Evolutionary conservation across 2,329 filamentous ascomycete species (phyloP).

Genomic region (Talaromyces sp.): DNA sequence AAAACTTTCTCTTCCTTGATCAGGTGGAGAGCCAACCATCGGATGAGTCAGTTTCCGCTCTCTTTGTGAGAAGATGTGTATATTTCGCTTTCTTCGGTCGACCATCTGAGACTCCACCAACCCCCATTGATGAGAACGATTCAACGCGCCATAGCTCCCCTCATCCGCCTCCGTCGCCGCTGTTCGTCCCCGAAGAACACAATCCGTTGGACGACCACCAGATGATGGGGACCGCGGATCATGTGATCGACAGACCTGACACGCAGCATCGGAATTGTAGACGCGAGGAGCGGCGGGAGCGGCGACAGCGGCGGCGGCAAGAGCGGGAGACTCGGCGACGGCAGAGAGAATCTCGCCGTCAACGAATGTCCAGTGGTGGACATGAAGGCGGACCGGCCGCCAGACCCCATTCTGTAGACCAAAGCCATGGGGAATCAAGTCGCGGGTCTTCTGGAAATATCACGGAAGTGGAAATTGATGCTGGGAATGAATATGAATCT

Average conservation of each 20-base stretch:
- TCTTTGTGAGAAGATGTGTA: constrained; percentile 20
- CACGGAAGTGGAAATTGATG: neutral
- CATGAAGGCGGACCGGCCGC: neutral
- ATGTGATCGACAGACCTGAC: neutral
- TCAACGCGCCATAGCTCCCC: neutral
- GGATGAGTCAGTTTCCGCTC: constrained; percentile 15
- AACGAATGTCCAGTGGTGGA: neutral
- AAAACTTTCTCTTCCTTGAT: constrained; percentile 22
- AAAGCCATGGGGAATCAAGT: neutral
- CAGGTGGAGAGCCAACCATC: constrained; percentile 12
- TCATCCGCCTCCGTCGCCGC: neutral
- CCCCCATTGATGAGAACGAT: neutral
- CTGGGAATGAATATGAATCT: neutral
- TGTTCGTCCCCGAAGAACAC: neutral
- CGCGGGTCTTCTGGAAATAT: neutral
- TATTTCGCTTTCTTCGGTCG: constrained; percentile 23
- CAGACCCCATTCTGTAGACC: neutral
- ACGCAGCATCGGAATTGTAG: constrained; percentile 11
- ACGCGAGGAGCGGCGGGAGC: constrained; percentile 8
- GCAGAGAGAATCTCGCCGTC: constrained; percentile 10
- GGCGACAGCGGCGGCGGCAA: constrained; percentile 12
- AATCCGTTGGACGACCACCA: neutral
- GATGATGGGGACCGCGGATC: neutral
- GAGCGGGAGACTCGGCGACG: constrained; percentile 14
- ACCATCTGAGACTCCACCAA: neutral